Evolutionary conservation across 192 early-diverging fungal species (phyloP), one percentile per base, ranked within the genome.

Genomic region (Dissophora ornata): DNA sequence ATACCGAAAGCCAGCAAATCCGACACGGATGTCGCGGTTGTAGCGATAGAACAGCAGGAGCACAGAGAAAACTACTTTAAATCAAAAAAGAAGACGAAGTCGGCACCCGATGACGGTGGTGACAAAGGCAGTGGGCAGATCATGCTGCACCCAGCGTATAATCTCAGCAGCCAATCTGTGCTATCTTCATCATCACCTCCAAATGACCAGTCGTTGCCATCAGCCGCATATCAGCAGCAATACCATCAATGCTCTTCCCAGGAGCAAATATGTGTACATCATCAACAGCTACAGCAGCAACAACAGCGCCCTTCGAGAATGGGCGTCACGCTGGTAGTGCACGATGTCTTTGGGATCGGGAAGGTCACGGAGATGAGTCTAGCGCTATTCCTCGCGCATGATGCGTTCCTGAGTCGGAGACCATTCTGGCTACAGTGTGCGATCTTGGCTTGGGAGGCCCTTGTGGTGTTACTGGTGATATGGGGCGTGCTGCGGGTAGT

Each of bases 261-360:
- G 15, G 40, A 57, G 8, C 58, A 49, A 24, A 9, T 30, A 9
- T 12, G 15, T 21, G 0, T 15, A 53, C 26, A 41, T 30, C 62
- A 32, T 15, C 42, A 47, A 13, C 32, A 62, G 5, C 26, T n/a
- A n/a, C n/a, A 24, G 6, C 57, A 58, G 42, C 55, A 57, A 15
- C 52, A 56, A 0, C 53, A 55, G 11, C 19, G 36, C 11, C 44
- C 42, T 3, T 40, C 54, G 15, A 57, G 65, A 28, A 42, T 24
- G 33, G 55, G 55, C 9, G 24, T 60, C 13, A 65, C 54, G 11
- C 48, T 73, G 19, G 61, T 62, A 22, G 48, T 73, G 21, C 70
- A 73, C 24, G 70, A 73, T 38, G 16, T 73, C 19, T 59, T 73
- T 57, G 70, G 70, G 21, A 22, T 73, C 15, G 70, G 70, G 13